A percentile compares a stretch with the other conserved stretches of the same genome.
Conservation (phyloP, 805 yeast species). For the Zygoascus tannicola region DNA sequence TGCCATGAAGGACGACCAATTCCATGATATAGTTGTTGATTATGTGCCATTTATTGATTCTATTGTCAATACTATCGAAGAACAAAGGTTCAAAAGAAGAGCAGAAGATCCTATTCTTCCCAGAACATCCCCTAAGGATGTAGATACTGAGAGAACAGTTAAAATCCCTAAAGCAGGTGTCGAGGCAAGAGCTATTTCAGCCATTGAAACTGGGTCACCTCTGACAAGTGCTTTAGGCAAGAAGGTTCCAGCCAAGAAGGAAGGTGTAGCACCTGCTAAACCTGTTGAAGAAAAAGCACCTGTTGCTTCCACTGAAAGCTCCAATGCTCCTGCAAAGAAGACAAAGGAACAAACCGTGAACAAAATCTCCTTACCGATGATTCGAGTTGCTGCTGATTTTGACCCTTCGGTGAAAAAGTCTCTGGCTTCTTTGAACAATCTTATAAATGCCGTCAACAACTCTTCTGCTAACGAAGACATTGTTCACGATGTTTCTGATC, state of each 20-base stretch:
- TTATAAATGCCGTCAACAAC: slow-evolving; percentile 11
- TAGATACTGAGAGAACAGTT: slow-evolving; percentile 10
- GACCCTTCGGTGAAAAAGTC: slow-evolving; percentile 16
- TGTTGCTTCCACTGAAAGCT: slow-evolving; percentile 1
- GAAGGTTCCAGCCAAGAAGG: neutral
- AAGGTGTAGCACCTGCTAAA: slow-evolving; percentile 3
- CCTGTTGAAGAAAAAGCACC: neutral
- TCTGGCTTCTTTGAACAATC: slow-evolving; percentile 16
- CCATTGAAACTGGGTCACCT: slow-evolving; percentile 1
- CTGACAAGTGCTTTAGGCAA: neutral
- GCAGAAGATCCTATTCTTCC: neutral
- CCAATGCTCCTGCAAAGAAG: neutral
- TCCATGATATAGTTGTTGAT: slow-evolving; percentile 54
- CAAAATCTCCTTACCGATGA: slow-evolving; percentile 16
- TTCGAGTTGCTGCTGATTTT: slow-evolving; percentile 13
- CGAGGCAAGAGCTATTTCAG: slow-evolving; percentile 11
- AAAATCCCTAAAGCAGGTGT: slow-evolving; percentile 19
- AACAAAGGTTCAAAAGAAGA: slow-evolving; percentile 9
- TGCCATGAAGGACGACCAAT: slow-evolving; percentile 46
- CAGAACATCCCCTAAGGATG: neutral
- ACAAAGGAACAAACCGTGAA: slow-evolving; percentile 5
- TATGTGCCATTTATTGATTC: slow-evolving; percentile 57
- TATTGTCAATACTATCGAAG: slow-evolving; percentile 43
- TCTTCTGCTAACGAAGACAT: slow-evolving; percentile 12
- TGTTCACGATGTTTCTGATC: slow-evolving; percentile 18